phyloP scores from a whole-genome alignment of 2,329 filamentous ascomycete species.

The Penicillium sp. region DNA sequence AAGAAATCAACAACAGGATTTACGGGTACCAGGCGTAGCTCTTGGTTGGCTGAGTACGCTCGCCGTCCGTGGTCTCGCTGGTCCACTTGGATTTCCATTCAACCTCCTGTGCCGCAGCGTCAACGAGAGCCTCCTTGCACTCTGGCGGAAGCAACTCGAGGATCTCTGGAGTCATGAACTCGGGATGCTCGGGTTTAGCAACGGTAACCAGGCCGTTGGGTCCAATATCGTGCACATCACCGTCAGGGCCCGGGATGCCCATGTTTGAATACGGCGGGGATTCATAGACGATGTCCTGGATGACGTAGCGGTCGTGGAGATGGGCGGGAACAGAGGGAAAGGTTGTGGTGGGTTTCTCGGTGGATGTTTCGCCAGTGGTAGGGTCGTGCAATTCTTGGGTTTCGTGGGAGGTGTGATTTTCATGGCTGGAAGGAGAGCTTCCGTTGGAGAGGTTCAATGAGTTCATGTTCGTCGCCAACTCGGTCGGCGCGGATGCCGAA shows the following conservation, averaged over 20 bases:
- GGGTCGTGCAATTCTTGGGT: constrained; percentile 1
- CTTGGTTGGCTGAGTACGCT: constrained; percentile 32
- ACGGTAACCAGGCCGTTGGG: constrained; percentile 43
- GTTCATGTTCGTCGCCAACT: constrained; percentile 35
- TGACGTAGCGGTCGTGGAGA: constrained; percentile 60
- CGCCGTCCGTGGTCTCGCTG: constrained; percentile 60
- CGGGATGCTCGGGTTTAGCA: constrained; percentile 34
- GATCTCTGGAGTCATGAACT: constrained; percentile 41
- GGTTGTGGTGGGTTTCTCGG: constrained; percentile 31
- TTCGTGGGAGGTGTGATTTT: constrained; percentile 11
- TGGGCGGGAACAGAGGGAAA: constrained; percentile 57
- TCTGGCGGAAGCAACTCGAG: constrained; percentile 45
- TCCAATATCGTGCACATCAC: constrained; percentile 40
- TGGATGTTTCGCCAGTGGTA: constrained; percentile 3
- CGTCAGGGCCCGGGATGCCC: constrained; percentile 55
- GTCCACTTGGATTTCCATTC: constrained; percentile 75
- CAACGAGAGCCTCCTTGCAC: constrained; percentile 70
- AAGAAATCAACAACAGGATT: constrained; percentile 4
- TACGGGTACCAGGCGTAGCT: constrained; percentile 43
- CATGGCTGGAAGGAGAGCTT: background rate
- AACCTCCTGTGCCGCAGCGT: constrained; percentile 62
- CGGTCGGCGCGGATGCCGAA: constrained; percentile 29
- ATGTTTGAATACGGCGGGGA: constrained; percentile 58
- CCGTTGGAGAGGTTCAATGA: constrained; percentile 36
- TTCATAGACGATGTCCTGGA: constrained; percentile 61